Base-by-base conservation (phyloP, 2,329 filamentous ascomycete genomes). In the Cordyceps sp. region DNA sequence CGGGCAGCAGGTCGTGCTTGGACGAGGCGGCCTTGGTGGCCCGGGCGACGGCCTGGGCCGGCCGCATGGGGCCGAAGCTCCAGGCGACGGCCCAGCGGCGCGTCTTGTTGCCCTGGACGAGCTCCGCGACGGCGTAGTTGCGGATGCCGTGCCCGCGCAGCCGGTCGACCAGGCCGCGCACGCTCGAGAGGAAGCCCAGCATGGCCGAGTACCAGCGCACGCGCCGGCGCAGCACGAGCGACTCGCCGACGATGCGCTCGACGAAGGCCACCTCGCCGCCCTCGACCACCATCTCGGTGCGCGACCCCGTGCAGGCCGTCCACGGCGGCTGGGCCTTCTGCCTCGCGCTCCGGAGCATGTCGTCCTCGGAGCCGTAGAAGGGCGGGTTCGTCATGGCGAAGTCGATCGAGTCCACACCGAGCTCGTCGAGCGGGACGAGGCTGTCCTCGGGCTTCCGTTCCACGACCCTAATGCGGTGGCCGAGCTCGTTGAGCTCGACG, bases 301-400 rank as follows among this genome's bases (percentile, higher is more conserved):
- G 64, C 0, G 79, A 69, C 6, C 88, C 90, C 0, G 86, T 93
- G 47, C 73, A 73, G 30, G 78, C 74, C 0, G 80, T 78, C 34
- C 70, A 70, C 0, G 86, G 79, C 0, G 73, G 73, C 0, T 66
- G 63, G 4, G 64, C 55, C 51, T 94, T 93, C 24, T 64, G 54
- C 13, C 61, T 52, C 0, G 81, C 78, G 2, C 77, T 78, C 4
- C 60, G 55, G 4, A 66, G 42, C 53, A 94, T 69, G 31, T 92
- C 84, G 5, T 64, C 54, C 4, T 67, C 57, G 0, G 81, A 85
- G n/a, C 63, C 54, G 58, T 94, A 96, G 57, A 98, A 98, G 0
- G 90, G 90, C 0, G 90, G 90, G 42, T 98, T 98, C 40, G 79
- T 88, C 74, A 96, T 92, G 36, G 72, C 74, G 49, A 96, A 94